Percentiles rank a stretch among this genome's conserved stretches.
phyloP scores from a whole-genome alignment of 2,329 filamentous ascomycete genomes.

The Ophiosphaerella herpotricha region DNA sequence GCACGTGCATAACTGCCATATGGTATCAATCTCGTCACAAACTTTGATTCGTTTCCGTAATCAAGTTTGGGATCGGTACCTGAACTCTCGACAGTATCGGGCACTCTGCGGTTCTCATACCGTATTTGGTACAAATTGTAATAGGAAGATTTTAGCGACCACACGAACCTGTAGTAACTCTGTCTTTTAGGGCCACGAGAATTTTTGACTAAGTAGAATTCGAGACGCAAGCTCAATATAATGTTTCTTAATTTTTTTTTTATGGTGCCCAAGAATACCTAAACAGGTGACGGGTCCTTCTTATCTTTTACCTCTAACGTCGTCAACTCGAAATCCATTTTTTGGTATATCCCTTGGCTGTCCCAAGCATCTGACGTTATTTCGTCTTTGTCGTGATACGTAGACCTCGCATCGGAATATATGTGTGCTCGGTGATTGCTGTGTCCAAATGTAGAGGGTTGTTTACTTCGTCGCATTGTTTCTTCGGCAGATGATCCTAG shows the following conservation, averaged over 20 bases:
- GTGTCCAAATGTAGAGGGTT: slow-evolving; percentile 1
- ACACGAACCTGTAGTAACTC: too few species aligned
- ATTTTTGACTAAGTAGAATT: background rate
- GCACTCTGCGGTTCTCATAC: too few species aligned
- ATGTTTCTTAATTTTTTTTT: too few species aligned
- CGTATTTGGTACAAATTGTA: too few species aligned
- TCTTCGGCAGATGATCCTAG: slow-evolving; percentile 21
- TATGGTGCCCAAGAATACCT: background rate
- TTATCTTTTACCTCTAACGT: slow-evolving; percentile 18
- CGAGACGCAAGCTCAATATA: too few species aligned
- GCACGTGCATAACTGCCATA: too few species aligned
- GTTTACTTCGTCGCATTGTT: slow-evolving; percentile 21
- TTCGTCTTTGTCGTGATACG: slow-evolving; percentile 18
- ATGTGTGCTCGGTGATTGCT: slow-evolving; percentile 24
- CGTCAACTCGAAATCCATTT: slow-evolving; percentile 29
- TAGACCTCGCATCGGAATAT: slow-evolving; percentile 25
- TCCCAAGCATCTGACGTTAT: slow-evolving; percentile 25
- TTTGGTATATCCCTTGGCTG: slow-evolving; percentile 30
- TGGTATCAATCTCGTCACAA: too few species aligned
- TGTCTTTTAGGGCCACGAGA: too few species aligned
- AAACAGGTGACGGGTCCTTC: slow-evolving; percentile 8
- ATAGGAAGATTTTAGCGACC: too few species aligned
- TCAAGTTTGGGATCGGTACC: too few species aligned
- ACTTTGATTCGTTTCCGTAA: too few species aligned
- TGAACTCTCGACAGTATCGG: too few species aligned